Conservation (phyloP, 2,329 filamentous ascomycete species). For the Colletotrichum nymphaeae region DNA sequence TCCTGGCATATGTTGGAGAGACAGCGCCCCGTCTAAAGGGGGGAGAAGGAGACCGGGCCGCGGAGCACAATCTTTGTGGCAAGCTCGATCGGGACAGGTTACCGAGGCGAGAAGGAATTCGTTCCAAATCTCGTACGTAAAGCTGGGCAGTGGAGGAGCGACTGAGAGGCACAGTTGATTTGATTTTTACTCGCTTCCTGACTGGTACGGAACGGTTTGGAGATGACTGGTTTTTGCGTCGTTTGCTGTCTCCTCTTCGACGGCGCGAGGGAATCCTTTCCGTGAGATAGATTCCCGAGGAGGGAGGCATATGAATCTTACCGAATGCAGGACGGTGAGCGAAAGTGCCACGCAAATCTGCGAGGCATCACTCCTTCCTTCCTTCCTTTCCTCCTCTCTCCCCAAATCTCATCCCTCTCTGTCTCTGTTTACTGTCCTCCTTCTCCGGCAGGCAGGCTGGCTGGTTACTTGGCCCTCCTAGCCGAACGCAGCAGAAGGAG, state of each 20-base stretch:
- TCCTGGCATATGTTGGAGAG: background rate
- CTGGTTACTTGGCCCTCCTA: background rate
- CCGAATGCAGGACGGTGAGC: background rate
- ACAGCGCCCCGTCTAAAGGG: background rate
- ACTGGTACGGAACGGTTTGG: background rate
- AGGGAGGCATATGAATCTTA: background rate
- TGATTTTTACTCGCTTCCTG: background rate
- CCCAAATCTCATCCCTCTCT: no score
- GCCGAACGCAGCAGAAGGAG: background rate
- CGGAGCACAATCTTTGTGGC: background rate
- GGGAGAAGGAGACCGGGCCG: background rate
- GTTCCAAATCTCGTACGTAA: conserved; percentile 12
- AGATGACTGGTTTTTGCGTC: background rate
- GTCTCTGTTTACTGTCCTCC: no score
- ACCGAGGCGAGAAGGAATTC: conserved; percentile 9
- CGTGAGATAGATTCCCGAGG: background rate
- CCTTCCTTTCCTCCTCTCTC: background rate
- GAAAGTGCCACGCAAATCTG: background rate
- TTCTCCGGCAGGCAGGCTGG: background rate
- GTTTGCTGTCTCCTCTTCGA: background rate
- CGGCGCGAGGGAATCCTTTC: background rate
- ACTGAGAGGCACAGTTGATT: background rate
- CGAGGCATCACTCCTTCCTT: background rate
- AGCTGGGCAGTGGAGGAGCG: conserved; percentile 5
- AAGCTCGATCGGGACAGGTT: conserved; percentile 26